A percentile compares a stretch with the other conserved stretches of the same genome.
phyloP scores from a whole-genome alignment of 495 filamentous ascomycete genomes.

The Trichoderma parareesei region DNA sequence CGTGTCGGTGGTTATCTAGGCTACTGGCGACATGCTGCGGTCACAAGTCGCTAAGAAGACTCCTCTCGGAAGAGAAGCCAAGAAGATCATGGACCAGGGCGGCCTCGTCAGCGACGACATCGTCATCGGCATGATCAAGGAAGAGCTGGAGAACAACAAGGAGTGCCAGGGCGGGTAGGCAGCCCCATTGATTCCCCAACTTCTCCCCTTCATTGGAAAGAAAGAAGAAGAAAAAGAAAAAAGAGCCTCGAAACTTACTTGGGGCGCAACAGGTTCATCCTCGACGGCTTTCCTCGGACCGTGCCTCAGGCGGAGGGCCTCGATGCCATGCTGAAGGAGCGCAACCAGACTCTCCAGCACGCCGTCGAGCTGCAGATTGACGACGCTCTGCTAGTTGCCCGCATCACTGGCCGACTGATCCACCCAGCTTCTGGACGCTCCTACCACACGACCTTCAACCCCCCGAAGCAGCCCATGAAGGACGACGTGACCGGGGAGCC shows the following conservation, averaged over 20 bases:
- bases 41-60: constrained; percentile 99
- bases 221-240: no score
- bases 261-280: constrained; percentile 67
- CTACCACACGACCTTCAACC: constrained; percentile 98
- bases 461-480: constrained; percentile 87
- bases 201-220: neutral
- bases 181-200: neutral
- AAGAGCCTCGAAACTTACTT: neutral
- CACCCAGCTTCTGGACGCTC: constrained; percentile 93
- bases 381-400: constrained; percentile 81
- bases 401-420: constrained; percentile 92
- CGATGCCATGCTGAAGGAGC: constrained; percentile 74
- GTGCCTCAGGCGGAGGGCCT: constrained; percentile 91
- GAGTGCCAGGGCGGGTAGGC: constrained; percentile 95
- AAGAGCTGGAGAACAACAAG: constrained; percentile 82
- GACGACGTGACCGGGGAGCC: constrained; percentile 97
- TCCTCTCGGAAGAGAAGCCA: constrained; percentile 84
- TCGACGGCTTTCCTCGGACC: constrained; percentile 96
- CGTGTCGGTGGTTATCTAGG: constrained; percentile 40
- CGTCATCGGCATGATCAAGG: constrained; percentile 98
- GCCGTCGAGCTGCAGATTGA: constrained; percentile 96
- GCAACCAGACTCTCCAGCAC: constrained; percentile 76
- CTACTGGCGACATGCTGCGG: constrained; percentile 98
- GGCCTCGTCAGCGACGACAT: constrained; percentile 98
- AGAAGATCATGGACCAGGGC: constrained; percentile 99